Conservation (phyloP, 176 grass and related monocot genomes). For the Cymbopogon citratus region DNA sequence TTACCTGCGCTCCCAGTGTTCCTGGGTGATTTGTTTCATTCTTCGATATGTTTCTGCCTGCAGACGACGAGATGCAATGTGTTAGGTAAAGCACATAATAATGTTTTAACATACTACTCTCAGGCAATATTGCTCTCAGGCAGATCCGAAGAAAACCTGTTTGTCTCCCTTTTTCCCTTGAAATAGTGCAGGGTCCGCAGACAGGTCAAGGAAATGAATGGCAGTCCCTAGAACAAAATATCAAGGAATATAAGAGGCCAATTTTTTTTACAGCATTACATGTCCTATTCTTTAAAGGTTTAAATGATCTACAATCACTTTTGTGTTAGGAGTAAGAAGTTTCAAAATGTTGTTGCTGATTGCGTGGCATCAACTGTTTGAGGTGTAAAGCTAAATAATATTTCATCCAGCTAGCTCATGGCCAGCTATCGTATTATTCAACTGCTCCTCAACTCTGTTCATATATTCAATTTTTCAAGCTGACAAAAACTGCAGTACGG, state of each 20-base stretch:
- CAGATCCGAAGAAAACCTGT: constrained; percentile 54
- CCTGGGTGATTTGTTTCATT: constrained; percentile 85
- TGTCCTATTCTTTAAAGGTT: neutral
- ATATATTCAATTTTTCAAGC: constrained; percentile 4
- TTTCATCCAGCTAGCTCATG: no score
- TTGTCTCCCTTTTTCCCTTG: constrained; percentile 77
- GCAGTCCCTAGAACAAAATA: constrained; percentile 53
- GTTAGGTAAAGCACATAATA: constrained; percentile 26
- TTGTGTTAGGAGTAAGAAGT: neutral
- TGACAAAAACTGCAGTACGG: neutral
- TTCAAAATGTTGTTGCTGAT: neutral
- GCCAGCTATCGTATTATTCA: neutral
- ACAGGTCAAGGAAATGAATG: constrained; percentile 79
- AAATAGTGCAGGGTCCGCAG: constrained; percentile 78
- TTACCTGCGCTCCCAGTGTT: constrained; percentile 82
- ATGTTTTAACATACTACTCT: constrained; percentile 21
- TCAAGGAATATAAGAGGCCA: neutral
- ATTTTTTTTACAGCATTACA: neutral
- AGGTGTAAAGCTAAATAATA: constrained; percentile 7
- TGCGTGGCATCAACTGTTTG: neutral
- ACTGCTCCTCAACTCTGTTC: neutral
- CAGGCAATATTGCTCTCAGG: no score
- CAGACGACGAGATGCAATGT: constrained; percentile 16
- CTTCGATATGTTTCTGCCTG: constrained; percentile 83
- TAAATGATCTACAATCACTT: neutral